Conservation (phyloP, 208 protist genomes). For the Acanthamoeba triangularis region DNA sequence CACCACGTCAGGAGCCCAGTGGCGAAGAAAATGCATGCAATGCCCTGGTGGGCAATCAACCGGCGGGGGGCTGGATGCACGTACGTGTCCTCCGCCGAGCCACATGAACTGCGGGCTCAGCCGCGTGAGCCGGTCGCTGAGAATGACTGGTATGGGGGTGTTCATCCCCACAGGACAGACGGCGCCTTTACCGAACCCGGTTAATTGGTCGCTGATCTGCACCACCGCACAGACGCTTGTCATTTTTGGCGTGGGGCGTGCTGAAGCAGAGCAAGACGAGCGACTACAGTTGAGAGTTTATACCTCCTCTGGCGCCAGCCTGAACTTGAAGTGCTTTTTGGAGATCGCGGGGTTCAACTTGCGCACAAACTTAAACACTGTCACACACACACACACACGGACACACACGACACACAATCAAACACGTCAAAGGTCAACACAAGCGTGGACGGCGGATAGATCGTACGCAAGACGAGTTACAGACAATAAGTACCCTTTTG, state of each 20-base stretch:
- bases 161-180: conserved; percentile 71
- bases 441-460: too few species aligned
- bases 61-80: neutral
- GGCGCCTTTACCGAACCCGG: conserved; percentile 70
- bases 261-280: neutral
- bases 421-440: neutral
- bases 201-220: conserved; percentile 51
- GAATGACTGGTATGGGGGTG: conserved; percentile 70
- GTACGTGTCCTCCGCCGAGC: conserved; percentile 78
- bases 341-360: conserved; percentile 47
- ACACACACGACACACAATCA: neutral
- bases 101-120: conserved; percentile 78
- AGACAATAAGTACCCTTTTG: conserved; percentile 24
- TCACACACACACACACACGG: too few species aligned
- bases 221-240: too few species aligned
- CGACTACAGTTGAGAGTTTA: too few species aligned
- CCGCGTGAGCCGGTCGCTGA: conserved; percentile 41
- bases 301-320: conserved; percentile 57
- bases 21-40: neutral
- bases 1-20: neutral
- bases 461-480: neutral
- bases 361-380: conserved; percentile 75
- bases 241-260: neutral
- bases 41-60: neutral
- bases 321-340: conserved; percentile 79